Base-by-base conservation (phyloP, 2,329 filamentous ascomycete species). In the Mollisiaceae sp. region DNA sequence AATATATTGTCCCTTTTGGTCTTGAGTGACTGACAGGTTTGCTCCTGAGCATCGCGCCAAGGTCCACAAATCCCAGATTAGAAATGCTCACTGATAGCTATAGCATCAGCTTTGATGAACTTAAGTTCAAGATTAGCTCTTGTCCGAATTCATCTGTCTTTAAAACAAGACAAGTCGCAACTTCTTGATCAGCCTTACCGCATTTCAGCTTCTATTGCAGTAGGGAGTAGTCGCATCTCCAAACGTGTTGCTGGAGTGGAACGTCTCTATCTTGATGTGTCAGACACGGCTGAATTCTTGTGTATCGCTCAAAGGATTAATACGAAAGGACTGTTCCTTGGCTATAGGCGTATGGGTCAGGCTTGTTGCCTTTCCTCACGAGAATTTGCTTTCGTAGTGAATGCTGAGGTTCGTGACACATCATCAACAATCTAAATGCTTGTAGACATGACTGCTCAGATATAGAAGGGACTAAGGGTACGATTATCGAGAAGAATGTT, bases 201-300 rank as follows among this genome's bases (percentile, higher is more conserved):
- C 27, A 32, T 32, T 32, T 32, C 27, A 32, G 27, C 27, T 3
- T 32, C 27, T 6, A 32, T 32, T 32, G 27, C 27, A 32, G 35
- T 39, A 39, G 55, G 14, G 35, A 22, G 32, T 15, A 57, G 55
- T 57, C 55, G 55, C 55, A 57, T 57, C 36, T 15, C 1, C 22
- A 22, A 45, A 50, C 2, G n/a, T 9, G 11, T 41, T 41, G 4
- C 8, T 14, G 38, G 12, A 41, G 3, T 18, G 38, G 15, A 41
- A 41, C 38, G 45, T n/a, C 20, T 50, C 45, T n/a, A 20, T 50
- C 22, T 4, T 24, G 45, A 1, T 50, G 45, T 4, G 6, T 43
- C 11, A 43, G 41, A 12, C 15, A n/a, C 14, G 41, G 41, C 41
- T 43, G 14, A n/a, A 15, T 8, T 5, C 15, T 6, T 43, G 41